phyloP scores from a whole-genome alignment of 2,329 filamentous ascomycete genomes.

The Colletotrichum navitas region DNA sequence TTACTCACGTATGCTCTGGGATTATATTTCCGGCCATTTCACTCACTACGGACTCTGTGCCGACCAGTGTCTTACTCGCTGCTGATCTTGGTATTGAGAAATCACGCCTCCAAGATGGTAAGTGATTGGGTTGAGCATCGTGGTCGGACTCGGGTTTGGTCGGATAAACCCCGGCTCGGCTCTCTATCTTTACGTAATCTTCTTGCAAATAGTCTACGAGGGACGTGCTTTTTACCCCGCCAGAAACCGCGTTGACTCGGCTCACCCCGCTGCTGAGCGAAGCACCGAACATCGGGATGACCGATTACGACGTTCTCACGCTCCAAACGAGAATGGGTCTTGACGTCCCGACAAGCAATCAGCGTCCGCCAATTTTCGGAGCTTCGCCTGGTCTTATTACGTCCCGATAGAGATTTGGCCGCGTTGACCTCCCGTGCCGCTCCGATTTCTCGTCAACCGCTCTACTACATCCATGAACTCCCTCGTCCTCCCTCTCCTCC shows the following conservation, averaged over 20 bases:
- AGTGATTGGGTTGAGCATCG: neutral
- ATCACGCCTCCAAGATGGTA: neutral
- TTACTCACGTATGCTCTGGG: neutral
- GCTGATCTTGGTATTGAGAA: neutral
- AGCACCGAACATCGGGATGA: slow-evolving; percentile 35
- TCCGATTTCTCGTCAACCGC: slow-evolving; percentile 14
- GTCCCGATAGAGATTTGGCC: neutral
- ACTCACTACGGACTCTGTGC: neutral
- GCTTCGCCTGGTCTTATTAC: slow-evolving; percentile 20
- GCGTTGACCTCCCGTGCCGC: slow-evolving; percentile 5
- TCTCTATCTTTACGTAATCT: too few relatives aligned
- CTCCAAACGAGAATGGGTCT: slow-evolving; percentile 37
- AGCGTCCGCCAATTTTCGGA: slow-evolving; percentile 33
- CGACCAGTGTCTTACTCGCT: neutral
- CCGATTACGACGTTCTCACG: slow-evolving; percentile 26
- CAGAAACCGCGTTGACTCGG: slow-evolving; percentile 31
- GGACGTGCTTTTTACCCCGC: slow-evolving; percentile 22
- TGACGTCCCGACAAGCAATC: slow-evolving; percentile 31
- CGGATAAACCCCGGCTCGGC: slow-evolving; percentile 23
- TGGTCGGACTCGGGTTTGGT: neutral
- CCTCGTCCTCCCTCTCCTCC: slow-evolving; percentile 38
- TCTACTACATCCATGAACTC: slow-evolving; percentile 36
- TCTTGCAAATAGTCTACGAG: too few relatives aligned
- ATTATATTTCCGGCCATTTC: neutral
- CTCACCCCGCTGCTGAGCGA: slow-evolving; percentile 38